Conservation (phyloP, 192 early-diverging fungal genomes). For the Coemansia sp. region DNA sequence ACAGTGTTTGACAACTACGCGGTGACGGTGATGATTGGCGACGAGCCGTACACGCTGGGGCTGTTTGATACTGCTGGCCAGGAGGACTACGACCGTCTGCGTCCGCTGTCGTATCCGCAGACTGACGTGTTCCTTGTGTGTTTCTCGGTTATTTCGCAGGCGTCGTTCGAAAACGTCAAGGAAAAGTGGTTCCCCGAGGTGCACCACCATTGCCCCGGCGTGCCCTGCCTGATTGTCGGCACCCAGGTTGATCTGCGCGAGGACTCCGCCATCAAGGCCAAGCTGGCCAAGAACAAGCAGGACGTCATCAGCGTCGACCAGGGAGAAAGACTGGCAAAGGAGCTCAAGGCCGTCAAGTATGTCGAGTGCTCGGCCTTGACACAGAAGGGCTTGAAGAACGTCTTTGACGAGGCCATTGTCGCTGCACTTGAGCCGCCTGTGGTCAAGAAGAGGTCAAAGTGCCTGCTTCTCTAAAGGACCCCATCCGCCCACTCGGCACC, state of each 20-base stretch:
- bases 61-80: slow-evolving; percentile 93
- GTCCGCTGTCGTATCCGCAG: slow-evolving; percentile 92
- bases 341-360: slow-evolving; percentile 38
- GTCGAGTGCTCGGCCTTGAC: slow-evolving; percentile 74
- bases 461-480: slow-evolving; percentile 67
- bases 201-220: slow-evolving; percentile 93
- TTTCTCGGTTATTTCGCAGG: slow-evolving; percentile 88
- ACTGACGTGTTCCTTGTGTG: slow-evolving; percentile 95
- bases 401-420: slow-evolving; percentile 97
- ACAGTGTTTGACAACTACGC: slow-evolving; percentile 99
- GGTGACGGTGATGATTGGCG: slow-evolving; percentile 98
- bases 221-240: slow-evolving; percentile 93
- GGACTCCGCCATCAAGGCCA: slow-evolving; percentile 75
- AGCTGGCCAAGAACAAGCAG: slow-evolving; percentile 79
- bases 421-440: slow-evolving; percentile 91
- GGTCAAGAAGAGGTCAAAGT: slow-evolving; percentile 78
- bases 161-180: slow-evolving; percentile 93
- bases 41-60: slow-evolving; percentile 93
- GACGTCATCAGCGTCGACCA: slow-evolving; percentile 77
- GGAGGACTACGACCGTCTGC: slow-evolving; percentile 54
- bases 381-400: slow-evolving; percentile 67
- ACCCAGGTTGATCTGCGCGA: slow-evolving; percentile 91
- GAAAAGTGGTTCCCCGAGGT: slow-evolving; percentile 98
- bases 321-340: slow-evolving; percentile 69
- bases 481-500: background rate